Evolutionary conservation across 768 basidiomycete species (phyloP).

Genomic region (Tricholoma terreum): DNA sequence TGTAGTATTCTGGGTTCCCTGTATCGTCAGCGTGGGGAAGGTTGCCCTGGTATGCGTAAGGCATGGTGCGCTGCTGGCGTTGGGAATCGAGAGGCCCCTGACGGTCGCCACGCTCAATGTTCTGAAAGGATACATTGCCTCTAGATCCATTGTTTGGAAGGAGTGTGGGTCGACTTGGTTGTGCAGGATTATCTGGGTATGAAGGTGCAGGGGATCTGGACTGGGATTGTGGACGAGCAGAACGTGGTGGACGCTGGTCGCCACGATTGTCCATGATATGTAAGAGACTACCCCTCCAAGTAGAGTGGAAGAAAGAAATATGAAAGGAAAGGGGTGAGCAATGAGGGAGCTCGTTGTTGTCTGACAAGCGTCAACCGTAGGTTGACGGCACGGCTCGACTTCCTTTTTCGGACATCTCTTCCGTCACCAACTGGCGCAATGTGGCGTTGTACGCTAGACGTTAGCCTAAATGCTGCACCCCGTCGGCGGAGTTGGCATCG

Average conservation of each 20-base stretch:
- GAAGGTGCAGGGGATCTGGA: slow-evolving; percentile 36
- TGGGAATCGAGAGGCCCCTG: slow-evolving; percentile 52
- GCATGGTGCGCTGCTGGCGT: slow-evolving; percentile 47
- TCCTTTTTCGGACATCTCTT: not conserved
- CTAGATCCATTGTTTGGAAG: slow-evolving; percentile 34
- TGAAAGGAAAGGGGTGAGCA: slow-evolving; percentile 2
- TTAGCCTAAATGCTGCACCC: too few relatives aligned
- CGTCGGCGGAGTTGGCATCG: too few relatives aligned
- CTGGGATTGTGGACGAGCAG: slow-evolving; percentile 47
- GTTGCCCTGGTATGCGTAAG: slow-evolving; percentile 41
- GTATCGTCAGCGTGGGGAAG: slow-evolving; percentile 34
- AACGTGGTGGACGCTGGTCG: slow-evolving; percentile 54
- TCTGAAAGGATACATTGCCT: slow-evolving; percentile 66
- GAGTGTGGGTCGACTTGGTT: slow-evolving; percentile 28
- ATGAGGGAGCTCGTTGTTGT: not conserved
- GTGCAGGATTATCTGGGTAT: slow-evolving; percentile 29
- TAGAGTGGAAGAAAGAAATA: not conserved
- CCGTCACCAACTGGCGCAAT: too few relatives aligned
- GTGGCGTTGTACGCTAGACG: too few relatives aligned
- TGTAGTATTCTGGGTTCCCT: slow-evolving; percentile 40
- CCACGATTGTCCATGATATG: slow-evolving; percentile 38
- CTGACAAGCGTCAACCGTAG: not conserved
- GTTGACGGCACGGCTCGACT: not conserved
- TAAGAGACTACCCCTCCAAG: not conserved
- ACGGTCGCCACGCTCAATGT: slow-evolving; percentile 67